phyloP scores from a whole-genome alignment of 176 grass and related monocot genomes.

The Oryza glumipatula region DNA sequence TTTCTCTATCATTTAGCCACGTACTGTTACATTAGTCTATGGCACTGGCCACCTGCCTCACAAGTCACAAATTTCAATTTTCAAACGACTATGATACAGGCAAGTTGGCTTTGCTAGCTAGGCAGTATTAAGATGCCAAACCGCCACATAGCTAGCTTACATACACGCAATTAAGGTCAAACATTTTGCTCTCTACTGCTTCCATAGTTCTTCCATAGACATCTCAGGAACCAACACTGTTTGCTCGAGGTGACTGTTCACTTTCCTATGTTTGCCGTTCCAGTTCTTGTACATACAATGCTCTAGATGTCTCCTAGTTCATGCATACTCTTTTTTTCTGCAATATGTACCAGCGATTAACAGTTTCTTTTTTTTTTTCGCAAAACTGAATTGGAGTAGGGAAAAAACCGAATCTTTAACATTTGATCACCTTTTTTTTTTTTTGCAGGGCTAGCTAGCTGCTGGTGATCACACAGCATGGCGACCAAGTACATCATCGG shows the following conservation, averaged over 20 bases:
- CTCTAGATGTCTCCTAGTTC: too few relatives aligned
- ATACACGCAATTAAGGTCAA: not conserved
- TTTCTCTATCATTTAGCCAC: not conserved
- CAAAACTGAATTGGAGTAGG: not conserved
- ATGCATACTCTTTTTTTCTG: not conserved
- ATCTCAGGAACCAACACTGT: not conserved
- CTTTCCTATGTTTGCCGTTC: not conserved
- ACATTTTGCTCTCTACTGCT: not conserved
- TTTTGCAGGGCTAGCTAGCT: not conserved
- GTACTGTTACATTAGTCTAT: not conserved
- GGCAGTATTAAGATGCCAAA: not conserved
- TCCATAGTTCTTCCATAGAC: not conserved
- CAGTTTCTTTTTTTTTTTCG: not conserved
- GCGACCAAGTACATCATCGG: constrained; percentile 28
- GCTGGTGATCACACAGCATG: not conserved
- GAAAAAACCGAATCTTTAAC: not conserved
- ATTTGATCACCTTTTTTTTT: not conserved
- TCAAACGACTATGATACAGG: not conserved
- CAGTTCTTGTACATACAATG: not conserved
- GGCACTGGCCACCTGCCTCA: not conserved
- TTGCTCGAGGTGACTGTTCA: not conserved
- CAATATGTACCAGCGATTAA: not conserved
- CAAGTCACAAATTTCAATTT: too few relatives aligned
- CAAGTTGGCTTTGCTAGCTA: not conserved
- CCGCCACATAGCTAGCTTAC: not conserved